These are phyloP conservation scores for Cichorium intybus DNA, from an alignment of 140 eudicot genomes.

Conservation along the genomic window DNA sequence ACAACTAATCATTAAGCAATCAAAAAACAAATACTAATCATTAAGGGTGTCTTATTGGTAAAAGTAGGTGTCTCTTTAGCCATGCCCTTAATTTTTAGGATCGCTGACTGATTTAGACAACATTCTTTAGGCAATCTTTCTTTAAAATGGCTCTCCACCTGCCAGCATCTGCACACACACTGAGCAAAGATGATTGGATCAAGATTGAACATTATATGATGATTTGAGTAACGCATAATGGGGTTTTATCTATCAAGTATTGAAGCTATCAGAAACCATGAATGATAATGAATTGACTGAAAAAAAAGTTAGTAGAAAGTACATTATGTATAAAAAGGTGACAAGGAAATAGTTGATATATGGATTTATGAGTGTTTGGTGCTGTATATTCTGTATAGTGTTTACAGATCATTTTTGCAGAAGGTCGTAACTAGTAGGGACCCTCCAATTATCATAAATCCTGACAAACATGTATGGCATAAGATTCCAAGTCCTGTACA, in stretches of 20 bases:
- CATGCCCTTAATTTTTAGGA: no score
- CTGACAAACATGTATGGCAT: conserved; percentile 34
- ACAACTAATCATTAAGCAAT: no score
- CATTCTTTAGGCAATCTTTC: neutral
- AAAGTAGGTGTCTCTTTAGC: no score
- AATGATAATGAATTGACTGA: neutral
- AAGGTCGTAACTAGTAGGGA: conserved; percentile 20
- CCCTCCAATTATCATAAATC: conserved; percentile 27
- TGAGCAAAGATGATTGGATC: neutral
- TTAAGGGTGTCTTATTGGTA: no score
- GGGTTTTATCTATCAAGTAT: neutral
- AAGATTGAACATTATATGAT: neutral
- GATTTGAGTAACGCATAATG: neutral
- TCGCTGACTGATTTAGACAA: neutral
- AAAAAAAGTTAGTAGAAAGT: neutral
- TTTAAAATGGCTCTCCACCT: neutral
- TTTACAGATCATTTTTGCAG: conserved; percentile 10
- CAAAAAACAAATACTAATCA: no score
- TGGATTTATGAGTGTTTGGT: conserved; percentile 16
- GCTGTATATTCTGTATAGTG: neutral
- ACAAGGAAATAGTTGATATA: conserved; percentile 5
- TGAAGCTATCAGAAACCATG: neutral
- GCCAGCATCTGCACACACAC: neutral
- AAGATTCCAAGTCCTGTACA: conserved; percentile 21
- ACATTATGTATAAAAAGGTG: neutral